phyloP scores from a whole-genome alignment of 2,329 filamentous ascomycete genomes.

The Colletotrichum sidae region DNA sequence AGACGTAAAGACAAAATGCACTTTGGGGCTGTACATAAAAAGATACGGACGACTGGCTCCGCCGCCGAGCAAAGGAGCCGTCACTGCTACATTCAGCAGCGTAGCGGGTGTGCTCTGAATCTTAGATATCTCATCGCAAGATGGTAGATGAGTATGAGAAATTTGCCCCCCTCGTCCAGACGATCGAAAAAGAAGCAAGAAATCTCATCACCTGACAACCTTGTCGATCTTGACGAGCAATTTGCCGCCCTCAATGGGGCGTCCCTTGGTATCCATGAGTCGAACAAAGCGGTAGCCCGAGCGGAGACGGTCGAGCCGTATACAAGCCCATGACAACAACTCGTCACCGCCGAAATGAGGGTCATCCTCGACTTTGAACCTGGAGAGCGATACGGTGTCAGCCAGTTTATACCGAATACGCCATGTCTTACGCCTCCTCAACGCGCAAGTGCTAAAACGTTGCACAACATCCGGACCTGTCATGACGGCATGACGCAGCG shows the following conservation, averaged over 20 bases:
- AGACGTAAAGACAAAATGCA: too few species aligned
- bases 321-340: slow-evolving; percentile 67
- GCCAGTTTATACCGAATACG: slow-evolving; percentile 30
- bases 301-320: slow-evolving; percentile 68
- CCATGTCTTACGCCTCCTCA: slow-evolving; percentile 9
- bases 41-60: too few species aligned
- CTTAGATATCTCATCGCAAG: too few species aligned
- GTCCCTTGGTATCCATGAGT: slow-evolving; percentile 59
- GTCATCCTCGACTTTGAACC: slow-evolving; percentile 67
- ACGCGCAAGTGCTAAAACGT: slow-evolving; percentile 5
- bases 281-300: slow-evolving; percentile 66
- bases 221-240: slow-evolving; percentile 67
- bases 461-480: slow-evolving; percentile 33
- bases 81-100: too few species aligned
- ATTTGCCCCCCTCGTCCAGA: too few species aligned
- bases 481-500: slow-evolving; percentile 26
- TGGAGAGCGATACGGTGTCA: slow-evolving; percentile 45
- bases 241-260: slow-evolving; percentile 57
- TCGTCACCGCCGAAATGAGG: slow-evolving; percentile 51
- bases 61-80: too few species aligned
- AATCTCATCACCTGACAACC: slow-evolving; percentile 47
- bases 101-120: too few species aligned
- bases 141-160: too few species aligned
- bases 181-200: too few species aligned
- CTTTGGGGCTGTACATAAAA: too few species aligned